Base-by-base conservation (phyloP, 345 rosid species). In the Arabis alpina region DNA sequence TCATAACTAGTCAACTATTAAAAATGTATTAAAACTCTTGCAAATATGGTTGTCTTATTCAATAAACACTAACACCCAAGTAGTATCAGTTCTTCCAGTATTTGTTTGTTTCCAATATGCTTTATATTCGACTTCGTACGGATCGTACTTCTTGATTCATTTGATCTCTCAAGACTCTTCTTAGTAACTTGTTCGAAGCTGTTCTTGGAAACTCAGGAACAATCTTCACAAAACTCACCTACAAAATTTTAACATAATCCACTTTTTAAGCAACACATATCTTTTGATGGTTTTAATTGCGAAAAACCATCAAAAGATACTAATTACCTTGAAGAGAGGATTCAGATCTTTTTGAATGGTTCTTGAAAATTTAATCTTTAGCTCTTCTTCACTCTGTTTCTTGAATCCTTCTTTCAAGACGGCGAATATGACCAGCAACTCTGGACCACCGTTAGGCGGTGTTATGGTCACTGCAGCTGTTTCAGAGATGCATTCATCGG, bases 311-410 rank as follows among this genome's bases (percentile, higher is more conserved):
- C 23, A 19, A 19, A 19, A 19, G 23, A 19, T 19, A 19, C 23
- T 19, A 0, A 36, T 23, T 76, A 88, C 98, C 96, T 93, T 89
- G 42, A 91, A 93, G 68, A 93, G 75, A 16, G 98, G 97, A 73
- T 91, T 93, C 61, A 93, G 96, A 74, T 86, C 83, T 30, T 45
- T 69, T 10, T 93, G 96, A 49, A 93, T 82, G 69, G 84, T 82
- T 72, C 64, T 83, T 1, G 87, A 82, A 79, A 93, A 80, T 66
- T 77, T 84, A 24, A 9, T 65, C 80, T 83, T 89, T 68, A 91
- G 73, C 64, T 82, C 70, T 70, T 85, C 87, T 65, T 83, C 86
- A 11, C 75, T 80, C 27, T 75, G 71, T 6, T 65, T 54, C 42
- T 52, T 56, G 44, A 54, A 71, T 12, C 93, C 91, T 39, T 84